Evolutionary conservation across 2,329 filamentous ascomycete species (phyloP), one percentile per base, ranked within the genome.

Genomic region (Cladosporium sp.): DNA sequence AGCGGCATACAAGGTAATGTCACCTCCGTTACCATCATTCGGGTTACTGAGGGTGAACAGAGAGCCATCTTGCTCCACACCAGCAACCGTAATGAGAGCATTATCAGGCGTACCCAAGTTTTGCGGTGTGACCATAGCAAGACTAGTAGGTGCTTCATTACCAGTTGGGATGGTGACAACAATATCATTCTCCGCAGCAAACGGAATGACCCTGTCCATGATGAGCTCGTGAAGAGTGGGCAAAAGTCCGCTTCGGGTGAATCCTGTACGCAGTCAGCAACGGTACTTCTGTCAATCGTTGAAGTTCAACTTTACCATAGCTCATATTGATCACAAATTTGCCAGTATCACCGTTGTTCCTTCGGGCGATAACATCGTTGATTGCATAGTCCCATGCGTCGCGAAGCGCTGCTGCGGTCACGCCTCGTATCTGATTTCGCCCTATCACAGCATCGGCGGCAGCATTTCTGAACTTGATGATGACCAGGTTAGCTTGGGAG

Each of bases 381-480:
- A 54, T 40, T n/a, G 51, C 51, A 43, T 40, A 54, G 25, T 42
- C 38, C 51, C 51, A 54, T 12, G 51, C 51, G 7, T 39, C 51
- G n/a, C 38, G 37, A 34, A 54, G 51, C 6, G 51, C 51, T 17
- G 37, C 22, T 5, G 37, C 38, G 14, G 51, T 54, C 38, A 54
- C 51, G 22, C 37, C 20, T 30, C 51, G 36, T 17, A 54, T 34
- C 25, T 54, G 51, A 28, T 42, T 30, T 17, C 15, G 22, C 11
- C 37, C 38, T 28, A 30, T 30, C 11, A 40, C 25, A 14, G 51
- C 38, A 30, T 25, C 15, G 8, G 51, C 38, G 5, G 38, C 37
- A 5, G 51, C 51, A 28, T 54, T 54, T 22, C 51, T 54, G 51
- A 54, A 54, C 7, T 54, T 54, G 38, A 54, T 39, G 22, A 54